Percentiles rank a stretch among this genome's conserved stretches.
Evolutionary conservation across 495 filamentous ascomycete genomes (phyloP).

Genomic region (Articulospora tetracladia): DNA sequence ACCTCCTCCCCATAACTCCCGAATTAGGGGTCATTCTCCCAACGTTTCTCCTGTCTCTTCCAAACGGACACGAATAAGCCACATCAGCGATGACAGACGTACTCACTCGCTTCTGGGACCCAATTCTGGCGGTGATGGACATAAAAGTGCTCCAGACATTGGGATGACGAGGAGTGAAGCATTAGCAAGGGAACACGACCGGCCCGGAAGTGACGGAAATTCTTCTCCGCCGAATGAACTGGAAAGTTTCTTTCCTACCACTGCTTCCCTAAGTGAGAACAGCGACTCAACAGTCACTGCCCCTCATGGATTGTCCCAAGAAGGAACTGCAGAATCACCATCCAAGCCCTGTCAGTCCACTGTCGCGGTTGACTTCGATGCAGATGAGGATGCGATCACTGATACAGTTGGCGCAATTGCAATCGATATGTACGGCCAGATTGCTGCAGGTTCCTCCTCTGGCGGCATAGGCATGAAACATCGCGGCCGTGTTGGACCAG

Average conservation of each 20-base stretch:
- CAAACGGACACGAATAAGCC: conserved; percentile 20
- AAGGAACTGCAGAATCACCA: conserved; percentile 20
- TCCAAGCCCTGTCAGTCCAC: background rate
- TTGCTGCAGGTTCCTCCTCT: conserved; percentile 95
- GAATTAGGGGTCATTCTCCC: conserved; percentile 9
- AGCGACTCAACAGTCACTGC: background rate
- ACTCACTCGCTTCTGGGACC: conserved; percentile 22
- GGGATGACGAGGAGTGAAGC: conserved; percentile 6
- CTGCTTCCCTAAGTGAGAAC: background rate
- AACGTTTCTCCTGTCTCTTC: conserved; percentile 4
- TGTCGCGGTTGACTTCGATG: background rate
- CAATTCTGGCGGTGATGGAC: conserved; percentile 8
- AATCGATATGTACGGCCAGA: conserved; percentile 76
- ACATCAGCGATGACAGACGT: conserved; percentile 7
- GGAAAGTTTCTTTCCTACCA: conserved; percentile 12
- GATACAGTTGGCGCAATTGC: conserved; percentile 97
- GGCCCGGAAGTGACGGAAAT: background rate
- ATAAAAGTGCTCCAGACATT: conserved; percentile 15
- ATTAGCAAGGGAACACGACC: background rate
- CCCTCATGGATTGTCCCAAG: conserved; percentile 15
- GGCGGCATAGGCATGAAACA: conserved; percentile 99
- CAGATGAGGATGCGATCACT: conserved; percentile 56
- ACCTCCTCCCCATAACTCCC: conserved; percentile 5
- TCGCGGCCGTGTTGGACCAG: conserved; percentile 82
- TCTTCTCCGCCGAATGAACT: background rate